Percentiles rank a stretch among this genome's conserved stretches.
These are phyloP conservation scores for Vitis hybrid DNA, from an alignment of 177 flowering plant genomes.

Conservation along the genomic window DNA sequence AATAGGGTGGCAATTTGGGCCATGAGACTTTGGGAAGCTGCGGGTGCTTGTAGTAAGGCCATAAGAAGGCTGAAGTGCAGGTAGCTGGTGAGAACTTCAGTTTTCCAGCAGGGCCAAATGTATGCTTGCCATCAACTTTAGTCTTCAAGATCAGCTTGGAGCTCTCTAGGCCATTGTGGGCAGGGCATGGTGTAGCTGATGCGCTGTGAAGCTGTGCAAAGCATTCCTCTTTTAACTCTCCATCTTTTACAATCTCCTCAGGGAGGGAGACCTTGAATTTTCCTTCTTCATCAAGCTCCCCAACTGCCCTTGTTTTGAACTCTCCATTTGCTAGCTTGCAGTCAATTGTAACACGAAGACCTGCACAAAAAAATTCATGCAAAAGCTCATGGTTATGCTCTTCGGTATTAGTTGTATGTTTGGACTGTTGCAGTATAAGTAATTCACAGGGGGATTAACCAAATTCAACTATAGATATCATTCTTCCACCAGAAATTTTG, in stretches of 20 bases:
- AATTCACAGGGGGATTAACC: too few relatives aligned
- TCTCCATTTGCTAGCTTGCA: constrained; percentile 63
- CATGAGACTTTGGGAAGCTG: constrained; percentile 10
- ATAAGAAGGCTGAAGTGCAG: constrained; percentile 63
- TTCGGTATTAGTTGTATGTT: too few relatives aligned
- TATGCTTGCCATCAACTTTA: constrained; percentile 40
- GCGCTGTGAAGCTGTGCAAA: constrained; percentile 76
- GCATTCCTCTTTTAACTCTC: constrained; percentile 65
- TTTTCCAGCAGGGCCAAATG: constrained; percentile 41
- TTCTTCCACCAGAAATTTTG: too few relatives aligned
- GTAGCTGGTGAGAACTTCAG: constrained; percentile 55
- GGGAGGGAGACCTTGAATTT: constrained; percentile 63
- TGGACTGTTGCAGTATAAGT: too few relatives aligned
- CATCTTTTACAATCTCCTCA: constrained; percentile 44
- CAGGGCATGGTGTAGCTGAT: constrained; percentile 54
- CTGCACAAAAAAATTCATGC: constrained; percentile 33
- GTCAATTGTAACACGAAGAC: constrained; percentile 62
- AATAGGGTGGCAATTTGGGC: constrained; percentile 13
- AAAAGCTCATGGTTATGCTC: neutral
- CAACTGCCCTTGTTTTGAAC: constrained; percentile 49
- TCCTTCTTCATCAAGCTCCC: constrained; percentile 66
- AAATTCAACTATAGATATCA: too few relatives aligned
- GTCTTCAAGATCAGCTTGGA: constrained; percentile 53
- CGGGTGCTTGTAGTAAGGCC: constrained; percentile 51
- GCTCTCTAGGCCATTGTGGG: constrained; percentile 43